Conservation (phyloP, 129 eudicot genomes). For the Gnaphalium uliginosum region DNA sequence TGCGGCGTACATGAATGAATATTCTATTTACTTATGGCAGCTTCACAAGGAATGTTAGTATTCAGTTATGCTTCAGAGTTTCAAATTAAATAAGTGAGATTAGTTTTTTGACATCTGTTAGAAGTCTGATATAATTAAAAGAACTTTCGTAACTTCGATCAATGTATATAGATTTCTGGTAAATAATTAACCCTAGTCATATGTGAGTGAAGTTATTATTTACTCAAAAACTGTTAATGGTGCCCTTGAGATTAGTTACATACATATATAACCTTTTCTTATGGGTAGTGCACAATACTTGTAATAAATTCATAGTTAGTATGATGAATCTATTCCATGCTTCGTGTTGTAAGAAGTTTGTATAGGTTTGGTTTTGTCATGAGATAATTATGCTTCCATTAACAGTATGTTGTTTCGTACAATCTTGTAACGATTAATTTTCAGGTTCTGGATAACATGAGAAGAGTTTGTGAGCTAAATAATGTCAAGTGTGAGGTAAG, state of each 20-base stretch:
- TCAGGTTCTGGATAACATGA: conserved; percentile 88
- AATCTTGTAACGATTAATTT: neutral
- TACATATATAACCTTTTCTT: too few relatives aligned
- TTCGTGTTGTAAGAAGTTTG: neutral
- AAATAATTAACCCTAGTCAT: neutral
- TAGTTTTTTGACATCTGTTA: neutral
- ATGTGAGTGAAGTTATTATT: neutral
- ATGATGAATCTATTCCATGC: neutral
- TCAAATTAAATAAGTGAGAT: neutral
- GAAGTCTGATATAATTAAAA: neutral
- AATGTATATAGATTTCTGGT: neutral
- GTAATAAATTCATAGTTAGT: neutral
- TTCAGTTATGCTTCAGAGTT: neutral
- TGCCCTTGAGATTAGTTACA: too few relatives aligned
- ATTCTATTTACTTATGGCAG: neutral
- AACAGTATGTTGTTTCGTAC: conserved; percentile 21
- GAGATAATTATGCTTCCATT: conserved; percentile 14
- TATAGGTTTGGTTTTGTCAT: neutral
- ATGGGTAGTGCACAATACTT: neutral
- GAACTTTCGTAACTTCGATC: neutral
- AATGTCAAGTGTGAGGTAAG: conserved; percentile 68
- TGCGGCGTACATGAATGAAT: too few relatives aligned
- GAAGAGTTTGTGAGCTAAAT: conserved; percentile 61
- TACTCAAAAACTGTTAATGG: neutral
- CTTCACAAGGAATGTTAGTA: neutral